These are phyloP conservation scores for Taphrina populina DNA, from an alignment of 1,139 yeast species.

Conservation along the genomic window DNA sequence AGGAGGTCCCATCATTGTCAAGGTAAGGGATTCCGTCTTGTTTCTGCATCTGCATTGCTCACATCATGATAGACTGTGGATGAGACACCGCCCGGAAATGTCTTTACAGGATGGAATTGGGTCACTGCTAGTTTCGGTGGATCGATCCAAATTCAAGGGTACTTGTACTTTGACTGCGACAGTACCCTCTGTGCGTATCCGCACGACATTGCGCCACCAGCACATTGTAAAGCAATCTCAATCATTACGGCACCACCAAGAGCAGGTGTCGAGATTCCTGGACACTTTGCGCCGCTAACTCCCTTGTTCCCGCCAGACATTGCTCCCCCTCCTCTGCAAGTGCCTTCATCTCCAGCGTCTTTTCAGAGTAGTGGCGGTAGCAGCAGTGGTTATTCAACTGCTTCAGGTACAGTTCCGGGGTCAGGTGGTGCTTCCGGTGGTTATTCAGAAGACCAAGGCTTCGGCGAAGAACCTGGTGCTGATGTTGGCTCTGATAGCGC, in stretches of 20 bases:
- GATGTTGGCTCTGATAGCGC: too few species aligned
- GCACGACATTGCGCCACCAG: neutral
- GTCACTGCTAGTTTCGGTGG: neutral
- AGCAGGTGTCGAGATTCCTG: conserved; percentile 1
- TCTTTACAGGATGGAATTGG: neutral
- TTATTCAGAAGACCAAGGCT: too few species aligned
- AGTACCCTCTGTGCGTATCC: conserved; percentile 11
- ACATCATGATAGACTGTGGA: conserved; percentile 1
- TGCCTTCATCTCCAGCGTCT: too few species aligned
- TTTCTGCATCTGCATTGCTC: neutral
- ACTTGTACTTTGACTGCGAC: conserved; percentile 1
- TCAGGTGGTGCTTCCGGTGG: too few species aligned
- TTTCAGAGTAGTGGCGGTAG: too few species aligned
- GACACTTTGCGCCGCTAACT: conserved; percentile 6
- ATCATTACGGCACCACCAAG: conserved; percentile 1
- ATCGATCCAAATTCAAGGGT: conserved; percentile 1
- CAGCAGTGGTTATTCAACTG: too few species aligned
- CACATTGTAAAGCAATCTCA: neutral
- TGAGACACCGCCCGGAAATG: conserved; percentile 5
- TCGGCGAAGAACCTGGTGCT: too few species aligned
- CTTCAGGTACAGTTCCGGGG: too few species aligned
- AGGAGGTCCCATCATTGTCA: conserved; percentile 17
- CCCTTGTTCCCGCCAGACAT: conserved; percentile 4
- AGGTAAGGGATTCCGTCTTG: neutral
- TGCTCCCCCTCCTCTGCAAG: too few species aligned